Evolutionary conservation across 805 yeast species (phyloP), one percentile per base, ranked within the genome.

Genomic region (Alloascoidea hylecoeti): DNA sequence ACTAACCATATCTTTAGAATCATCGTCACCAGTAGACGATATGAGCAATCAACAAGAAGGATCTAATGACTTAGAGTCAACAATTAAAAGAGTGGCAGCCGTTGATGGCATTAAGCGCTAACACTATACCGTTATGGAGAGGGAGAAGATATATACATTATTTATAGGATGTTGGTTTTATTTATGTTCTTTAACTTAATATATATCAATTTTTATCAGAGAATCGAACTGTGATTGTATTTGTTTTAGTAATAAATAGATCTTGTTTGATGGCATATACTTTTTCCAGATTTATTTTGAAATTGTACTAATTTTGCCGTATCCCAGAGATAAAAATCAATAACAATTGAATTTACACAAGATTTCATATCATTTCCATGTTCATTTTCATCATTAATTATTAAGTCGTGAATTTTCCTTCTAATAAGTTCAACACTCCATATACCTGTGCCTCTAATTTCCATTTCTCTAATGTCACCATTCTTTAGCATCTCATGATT

Each of bases 281-380:
- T 45, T 33, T 43, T 17, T 9, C 40, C 38, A 33, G 43, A 36
- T 17, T 36, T 36, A n/a, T 36, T 36, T 12, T 40, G 19, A 16
- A 19, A 28, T 43, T 63, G 68, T 15, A 47, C 42, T 42, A 47
- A 50, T 42, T 63, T 63, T 15, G 68, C 69, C 2, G 63, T 51
- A 38, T 63, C 68, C 68, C 68, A 63, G 18, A 63, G 46, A 38
- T 58, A 63, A 43, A 64, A 63, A 44, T 63, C 68, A 5, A 61
- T 47, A 16, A 63, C 49, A 30, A 63, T 54, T 12, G 67, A 51
- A 40, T 63, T 63, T 35, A 55, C 41, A 9, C 9, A 9, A 9
- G 30, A 23, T n/a, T 23, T 23, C 14, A 12, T 32, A 12, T 14
- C 6, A 5, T 15, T 15, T 12, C 5, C 6, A 5, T 6, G 14